Evolutionary conservation across 2,329 filamentous ascomycete genomes (phyloP).

Genomic region (Trichoderma koningii): DNA sequence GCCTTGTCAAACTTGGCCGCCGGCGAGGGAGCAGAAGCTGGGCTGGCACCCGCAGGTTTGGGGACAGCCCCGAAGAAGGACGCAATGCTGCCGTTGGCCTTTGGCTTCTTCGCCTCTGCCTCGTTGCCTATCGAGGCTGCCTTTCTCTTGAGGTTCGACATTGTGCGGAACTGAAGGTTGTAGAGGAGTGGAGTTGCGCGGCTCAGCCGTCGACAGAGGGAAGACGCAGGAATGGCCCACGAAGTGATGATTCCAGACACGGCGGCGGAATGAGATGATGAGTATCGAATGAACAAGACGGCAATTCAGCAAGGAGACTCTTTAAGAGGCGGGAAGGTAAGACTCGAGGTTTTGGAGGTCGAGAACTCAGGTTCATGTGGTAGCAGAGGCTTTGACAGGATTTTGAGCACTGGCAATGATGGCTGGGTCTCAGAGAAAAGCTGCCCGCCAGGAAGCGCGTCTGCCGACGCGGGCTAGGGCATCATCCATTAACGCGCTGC

Average conservation of each 20-base stretch:
- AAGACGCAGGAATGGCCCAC: slow-evolving; percentile 23
- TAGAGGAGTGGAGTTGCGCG: slow-evolving; percentile 29
- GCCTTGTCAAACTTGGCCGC: slow-evolving; percentile 76
- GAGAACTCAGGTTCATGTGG: not conserved
- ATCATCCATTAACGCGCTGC: slow-evolving; percentile 27
- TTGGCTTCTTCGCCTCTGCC: slow-evolving; percentile 67
- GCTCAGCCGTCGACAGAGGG: slow-evolving; percentile 13
- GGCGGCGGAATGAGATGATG: not conserved
- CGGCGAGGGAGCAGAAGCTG: slow-evolving; percentile 35
- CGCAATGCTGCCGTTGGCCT: slow-evolving; percentile 76
- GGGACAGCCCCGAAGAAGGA: slow-evolving; percentile 79
- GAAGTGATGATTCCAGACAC: not conserved
- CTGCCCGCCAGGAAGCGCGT: slow-evolving; percentile 18
- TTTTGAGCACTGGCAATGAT: not conserved
- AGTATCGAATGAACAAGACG: not conserved
- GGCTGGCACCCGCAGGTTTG: slow-evolving; percentile 48
- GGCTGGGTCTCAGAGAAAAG: slow-evolving; percentile 3
- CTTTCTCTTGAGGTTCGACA: slow-evolving; percentile 69
- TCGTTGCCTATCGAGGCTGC: slow-evolving; percentile 45
- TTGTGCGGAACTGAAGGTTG: slow-evolving; percentile 34
- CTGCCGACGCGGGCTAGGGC: slow-evolving; percentile 17
- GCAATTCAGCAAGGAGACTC: not conserved
- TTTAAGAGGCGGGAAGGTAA: not conserved
- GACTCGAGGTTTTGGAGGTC: not conserved
- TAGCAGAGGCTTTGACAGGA: not conserved